A percentile compares a stretch with the other conserved stretches of the same genome.
phyloP scores from a whole-genome alignment of 768 basidiomycete genomes.

The Pleurotus pulmonarius region DNA sequence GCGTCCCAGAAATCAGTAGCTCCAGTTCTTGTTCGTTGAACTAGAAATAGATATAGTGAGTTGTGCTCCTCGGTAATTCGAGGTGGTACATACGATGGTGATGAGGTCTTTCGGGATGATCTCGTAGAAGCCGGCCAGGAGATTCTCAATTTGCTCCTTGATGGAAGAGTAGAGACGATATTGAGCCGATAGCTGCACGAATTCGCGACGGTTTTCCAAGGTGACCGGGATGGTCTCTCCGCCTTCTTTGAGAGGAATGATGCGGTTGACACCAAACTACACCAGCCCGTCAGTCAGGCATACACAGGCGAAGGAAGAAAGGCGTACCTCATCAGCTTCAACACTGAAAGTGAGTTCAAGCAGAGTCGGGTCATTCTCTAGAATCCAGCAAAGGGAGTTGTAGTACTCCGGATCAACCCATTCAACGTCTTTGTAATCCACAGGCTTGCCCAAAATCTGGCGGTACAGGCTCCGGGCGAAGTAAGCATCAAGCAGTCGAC shows the following conservation, averaged over 20 bases:
- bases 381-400: constrained; percentile 96
- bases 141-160: constrained; percentile 90
- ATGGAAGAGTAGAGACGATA: constrained; percentile 93
- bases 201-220: constrained; percentile 95
- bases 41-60: constrained; percentile 30
- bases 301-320: constrained; percentile 6
- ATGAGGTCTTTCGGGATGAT: constrained; percentile 96
- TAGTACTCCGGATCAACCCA: constrained; percentile 99
- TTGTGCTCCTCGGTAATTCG: not conserved
- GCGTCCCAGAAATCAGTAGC: constrained; percentile 91
- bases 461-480: constrained; percentile 96
- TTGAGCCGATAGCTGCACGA: constrained; percentile 92
- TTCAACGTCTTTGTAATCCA: constrained; percentile 95
- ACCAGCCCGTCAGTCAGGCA: constrained; percentile 11
- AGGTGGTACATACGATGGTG: constrained; percentile 64
- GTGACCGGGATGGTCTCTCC: constrained; percentile 87
- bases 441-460: constrained; percentile 89
- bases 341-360: constrained; percentile 92
- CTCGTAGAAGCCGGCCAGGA: constrained; percentile 92
- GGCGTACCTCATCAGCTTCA: constrained; percentile 87
- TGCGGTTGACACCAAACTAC: constrained; percentile 88
- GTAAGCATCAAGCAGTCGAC: constrained; percentile 94
- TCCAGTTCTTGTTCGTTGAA: constrained; percentile 96
- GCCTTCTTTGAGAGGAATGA: constrained; percentile 81
- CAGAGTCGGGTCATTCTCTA: constrained; percentile 89